These are phyloP conservation scores for Colletotrichum sp. DNA, from an alignment of 2,329 filamentous ascomycete species.

Conservation along the genomic window DNA sequence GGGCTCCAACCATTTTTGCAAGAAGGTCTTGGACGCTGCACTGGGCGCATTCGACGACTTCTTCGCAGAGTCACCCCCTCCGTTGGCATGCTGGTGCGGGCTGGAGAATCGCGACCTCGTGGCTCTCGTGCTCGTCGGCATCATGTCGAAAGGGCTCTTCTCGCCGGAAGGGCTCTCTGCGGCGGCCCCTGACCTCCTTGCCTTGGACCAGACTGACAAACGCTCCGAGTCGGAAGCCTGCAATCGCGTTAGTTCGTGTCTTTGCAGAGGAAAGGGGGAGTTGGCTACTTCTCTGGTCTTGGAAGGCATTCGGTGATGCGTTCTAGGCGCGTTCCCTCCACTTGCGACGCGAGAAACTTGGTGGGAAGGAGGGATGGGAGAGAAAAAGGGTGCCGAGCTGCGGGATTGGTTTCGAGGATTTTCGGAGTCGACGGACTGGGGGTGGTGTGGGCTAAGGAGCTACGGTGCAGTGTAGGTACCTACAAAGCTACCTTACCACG, in stretches of 20 bases:
- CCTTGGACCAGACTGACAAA: constrained; percentile 14
- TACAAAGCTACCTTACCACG: constrained; percentile 1
- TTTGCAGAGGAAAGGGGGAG: background rate
- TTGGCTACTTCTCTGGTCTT: constrained; percentile 26
- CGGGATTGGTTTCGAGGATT: constrained; percentile 24
- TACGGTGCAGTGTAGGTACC: background rate
- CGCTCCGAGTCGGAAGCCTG: constrained; percentile 13
- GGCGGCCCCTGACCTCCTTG: constrained; percentile 22
- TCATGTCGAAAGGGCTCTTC: constrained; percentile 30
- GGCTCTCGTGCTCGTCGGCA: constrained; percentile 51
- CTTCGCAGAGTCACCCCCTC: constrained; percentile 13
- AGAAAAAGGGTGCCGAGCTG: constrained; percentile 25
- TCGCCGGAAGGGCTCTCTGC: constrained; percentile 16
- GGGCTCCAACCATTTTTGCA: constrained; percentile 65
- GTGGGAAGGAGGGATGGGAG: constrained; percentile 17
- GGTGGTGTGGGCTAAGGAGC: constrained; percentile 25
- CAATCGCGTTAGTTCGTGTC: constrained; percentile 18
- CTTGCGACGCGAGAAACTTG: constrained; percentile 27
- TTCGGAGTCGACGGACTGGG: constrained; percentile 26
- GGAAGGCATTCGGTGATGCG: constrained; percentile 22
- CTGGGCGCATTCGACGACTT: constrained; percentile 32
- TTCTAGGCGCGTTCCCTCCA: constrained; percentile 27
- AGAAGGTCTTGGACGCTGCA: constrained; percentile 49
- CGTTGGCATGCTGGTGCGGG: constrained; percentile 44
- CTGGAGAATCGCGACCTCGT: constrained; percentile 64